Base-by-base conservation (phyloP, 2,329 filamentous ascomycete genomes). In the Ophiocordyceps camponoti-saundersi region DNA sequence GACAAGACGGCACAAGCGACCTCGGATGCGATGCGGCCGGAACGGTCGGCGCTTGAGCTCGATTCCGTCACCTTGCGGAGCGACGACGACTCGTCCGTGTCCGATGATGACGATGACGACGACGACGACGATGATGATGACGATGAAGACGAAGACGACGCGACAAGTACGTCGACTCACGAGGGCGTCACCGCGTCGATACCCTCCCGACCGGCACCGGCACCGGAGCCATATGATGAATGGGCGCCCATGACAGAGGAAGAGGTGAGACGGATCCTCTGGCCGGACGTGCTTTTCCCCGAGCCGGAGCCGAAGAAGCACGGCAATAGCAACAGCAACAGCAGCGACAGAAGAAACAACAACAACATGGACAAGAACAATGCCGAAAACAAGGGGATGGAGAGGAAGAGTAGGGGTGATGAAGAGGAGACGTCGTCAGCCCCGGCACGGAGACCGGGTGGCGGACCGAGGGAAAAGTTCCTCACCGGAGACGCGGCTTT, bases 391-490 rank as follows among this genome's bases (percentile, higher is more conserved):
- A 20, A 20, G n/a, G 7, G 20, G 16, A 13, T 29, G 26, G 26
- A 20, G 16, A 11, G 16, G 16, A 20, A 40, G 16, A n/a, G 13
- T 16, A n/a, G 16, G 1, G 32, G 32, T 34, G 32, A 5, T 34
- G 26, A 29, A 29, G 26, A 29, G 26, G 26, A 29, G 26, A 29
- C 26, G 26, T n/a, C 32, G 32, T 15, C 32, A 15, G 16, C 36
- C 2, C 36, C 36, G 16, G 36, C 36, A 16, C 36, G 36, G 6
- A n/a, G 36, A 40, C 36, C 36, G 16, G 36, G 16, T 6, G 36
- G 36, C 36, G 36, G 56, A 0, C 49, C 56, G 12, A 61, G 62
- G 4, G 66, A 70, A 43, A 70, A 70, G 48, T 69, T 67, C 39
- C 56, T 62, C 1, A 50, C 55, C 0, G 59, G 59, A 1, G 67